Conservation (phyloP, 495 filamentous ascomycete genomes). For the Talaromyces proteolyticus region DNA sequence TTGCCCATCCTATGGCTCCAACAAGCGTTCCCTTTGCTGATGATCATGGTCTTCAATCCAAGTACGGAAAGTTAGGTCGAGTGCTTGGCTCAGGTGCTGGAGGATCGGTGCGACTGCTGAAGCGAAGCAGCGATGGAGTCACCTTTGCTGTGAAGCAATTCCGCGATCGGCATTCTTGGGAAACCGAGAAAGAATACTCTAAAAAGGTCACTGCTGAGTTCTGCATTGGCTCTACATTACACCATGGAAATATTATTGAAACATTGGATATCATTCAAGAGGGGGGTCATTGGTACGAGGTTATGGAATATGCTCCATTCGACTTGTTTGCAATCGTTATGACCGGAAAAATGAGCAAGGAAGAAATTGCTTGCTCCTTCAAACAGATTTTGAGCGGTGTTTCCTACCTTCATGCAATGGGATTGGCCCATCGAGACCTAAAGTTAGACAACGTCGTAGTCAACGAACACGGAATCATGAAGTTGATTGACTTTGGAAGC, state of each 20-base stretch:
- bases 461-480: slow-evolving; percentile 97
- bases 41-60: slow-evolving; percentile 83
- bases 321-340: slow-evolving; percentile 98
- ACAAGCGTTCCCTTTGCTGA: slow-evolving; percentile 85
- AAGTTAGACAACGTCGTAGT: slow-evolving; percentile 99
- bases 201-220: slow-evolving; percentile 99
- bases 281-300: slow-evolving; percentile 93
- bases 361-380: slow-evolving; percentile 86
- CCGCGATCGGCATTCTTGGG: slow-evolving; percentile 85
- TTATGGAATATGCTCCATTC: slow-evolving; percentile 98
- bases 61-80: slow-evolving; percentile 92
- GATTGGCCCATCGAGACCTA: slow-evolving; percentile 89
- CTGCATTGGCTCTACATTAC: slow-evolving; percentile 93
- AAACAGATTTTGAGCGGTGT: slow-evolving; percentile 93
- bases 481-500: slow-evolving; percentile 98
- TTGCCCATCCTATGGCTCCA: slow-evolving; percentile 49
- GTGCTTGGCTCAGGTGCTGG: slow-evolving; percentile 92
- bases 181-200: slow-evolving; percentile 88
- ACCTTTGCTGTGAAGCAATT: slow-evolving; percentile 99
- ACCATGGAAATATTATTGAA: slow-evolving; percentile 98
- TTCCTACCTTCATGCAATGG: slow-evolving; percentile 97
- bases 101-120: slow-evolving; percentile 92
- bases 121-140: slow-evolving; percentile 78
- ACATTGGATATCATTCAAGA: slow-evolving; percentile 96
- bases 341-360: slow-evolving; percentile 95